Evolutionary conservation across 2,329 filamentous ascomycete genomes (phyloP).

Genomic region (Stagonosporopsis rhizophila): DNA sequence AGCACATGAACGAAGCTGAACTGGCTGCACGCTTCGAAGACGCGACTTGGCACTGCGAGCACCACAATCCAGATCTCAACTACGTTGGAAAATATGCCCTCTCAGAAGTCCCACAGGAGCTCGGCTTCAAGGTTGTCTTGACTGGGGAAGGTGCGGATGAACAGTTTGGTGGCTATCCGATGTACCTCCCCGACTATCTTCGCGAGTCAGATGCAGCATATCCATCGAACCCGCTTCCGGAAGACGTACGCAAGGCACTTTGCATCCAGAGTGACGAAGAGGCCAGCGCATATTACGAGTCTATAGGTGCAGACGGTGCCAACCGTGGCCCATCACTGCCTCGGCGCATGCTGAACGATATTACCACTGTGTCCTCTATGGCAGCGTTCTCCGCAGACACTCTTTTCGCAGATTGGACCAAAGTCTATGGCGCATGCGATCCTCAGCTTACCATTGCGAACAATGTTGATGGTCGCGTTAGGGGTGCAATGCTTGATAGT

Average conservation of each 20-base stretch:
- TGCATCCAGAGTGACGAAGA: conserved; percentile 18
- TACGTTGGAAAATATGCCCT: conserved; percentile 60
- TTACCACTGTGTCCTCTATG: conserved; percentile 47
- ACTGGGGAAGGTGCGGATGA: conserved; percentile 63
- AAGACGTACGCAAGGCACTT: conserved; percentile 10
- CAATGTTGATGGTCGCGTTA: conserved; percentile 7
- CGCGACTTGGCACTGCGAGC: conserved; percentile 55
- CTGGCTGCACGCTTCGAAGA: conserved; percentile 55
- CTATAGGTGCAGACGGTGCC: conserved; percentile 35
- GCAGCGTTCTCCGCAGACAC: conserved; percentile 42
- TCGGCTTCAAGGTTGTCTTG: conserved; percentile 62
- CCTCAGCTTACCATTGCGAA: conserved; percentile 44
- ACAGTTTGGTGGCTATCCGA: conserved; percentile 61
- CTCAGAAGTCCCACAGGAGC: conserved; percentile 53
- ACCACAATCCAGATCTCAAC: conserved; percentile 59
- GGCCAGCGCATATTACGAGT: conserved; percentile 17
- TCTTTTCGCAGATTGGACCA: conserved; percentile 47
- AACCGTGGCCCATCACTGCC: conserved; percentile 37
- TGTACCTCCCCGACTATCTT: conserved; percentile 56
- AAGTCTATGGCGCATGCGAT: conserved; percentile 36
- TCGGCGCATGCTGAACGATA: conserved; percentile 50
- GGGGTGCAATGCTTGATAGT: conserved; percentile 7
- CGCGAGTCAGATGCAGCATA: conserved; percentile 54
- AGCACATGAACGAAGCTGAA: conserved; percentile 53
- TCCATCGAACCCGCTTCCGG: conserved; percentile 6